These are phyloP conservation scores for Candida ortonii DNA, from an alignment of 805 yeast species.

Conservation along the genomic window DNA sequence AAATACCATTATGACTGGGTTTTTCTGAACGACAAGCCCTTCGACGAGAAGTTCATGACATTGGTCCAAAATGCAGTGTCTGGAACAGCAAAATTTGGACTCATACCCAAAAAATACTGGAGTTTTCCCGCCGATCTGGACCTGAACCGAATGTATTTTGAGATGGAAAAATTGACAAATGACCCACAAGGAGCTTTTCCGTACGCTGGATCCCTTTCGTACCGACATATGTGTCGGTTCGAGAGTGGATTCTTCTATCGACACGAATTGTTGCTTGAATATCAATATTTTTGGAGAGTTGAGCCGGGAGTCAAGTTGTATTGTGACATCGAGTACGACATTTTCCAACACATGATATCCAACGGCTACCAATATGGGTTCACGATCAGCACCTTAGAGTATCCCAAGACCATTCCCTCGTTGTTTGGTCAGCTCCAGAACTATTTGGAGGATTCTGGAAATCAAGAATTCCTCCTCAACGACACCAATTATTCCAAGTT, in stretches of 20 bases:
- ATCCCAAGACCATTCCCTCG: constrained; percentile 59
- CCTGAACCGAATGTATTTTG: constrained; percentile 14
- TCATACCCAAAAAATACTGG: constrained; percentile 65
- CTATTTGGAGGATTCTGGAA: constrained; percentile 35
- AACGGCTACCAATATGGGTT: constrained; percentile 69
- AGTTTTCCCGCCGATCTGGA: constrained; percentile 49
- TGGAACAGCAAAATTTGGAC: constrained; percentile 62
- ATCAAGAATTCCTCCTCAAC: constrained; percentile 36
- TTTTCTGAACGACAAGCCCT: constrained; percentile 68
- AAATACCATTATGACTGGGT: constrained; percentile 74
- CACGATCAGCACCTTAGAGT: constrained; percentile 72
- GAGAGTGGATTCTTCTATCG: constrained; percentile 82
- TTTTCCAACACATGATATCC: constrained; percentile 70
- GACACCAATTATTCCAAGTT: constrained; percentile 49
- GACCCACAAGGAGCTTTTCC: constrained; percentile 44
- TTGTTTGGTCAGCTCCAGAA: constrained; percentile 40
- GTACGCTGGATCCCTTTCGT: constrained; percentile 59
- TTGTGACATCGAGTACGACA: constrained; percentile 76
- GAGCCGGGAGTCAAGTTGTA: constrained; percentile 76
- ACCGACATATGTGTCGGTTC: constrained; percentile 86
- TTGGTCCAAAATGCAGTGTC: constrained; percentile 50
- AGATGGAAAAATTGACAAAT: constrained; percentile 17
- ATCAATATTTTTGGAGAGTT: constrained; percentile 89
- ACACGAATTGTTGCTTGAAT: constrained; percentile 64
- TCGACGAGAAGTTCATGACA: constrained; percentile 52